A percentile compares a stretch with the other conserved stretches of the same genome.
phyloP scores from a whole-genome alignment of 1,139 yeast genomes.

The Hemisphaericaspora xylofermentans region DNA sequence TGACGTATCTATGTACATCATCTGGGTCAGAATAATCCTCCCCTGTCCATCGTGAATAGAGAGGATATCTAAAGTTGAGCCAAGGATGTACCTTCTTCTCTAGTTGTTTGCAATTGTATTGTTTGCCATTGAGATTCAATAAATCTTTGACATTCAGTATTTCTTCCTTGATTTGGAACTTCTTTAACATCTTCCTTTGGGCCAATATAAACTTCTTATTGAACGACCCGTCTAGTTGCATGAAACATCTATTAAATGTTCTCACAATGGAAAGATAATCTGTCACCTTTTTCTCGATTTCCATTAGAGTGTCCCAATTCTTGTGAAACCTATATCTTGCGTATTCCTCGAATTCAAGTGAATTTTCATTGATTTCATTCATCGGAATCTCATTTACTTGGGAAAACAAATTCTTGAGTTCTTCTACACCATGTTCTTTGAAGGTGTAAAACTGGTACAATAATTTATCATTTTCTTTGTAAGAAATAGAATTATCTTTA shows the following conservation, averaged over 20 bases:
- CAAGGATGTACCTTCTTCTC: constrained; percentile 46
- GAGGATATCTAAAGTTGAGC: constrained; percentile 41
- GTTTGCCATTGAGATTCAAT: constrained; percentile 13
- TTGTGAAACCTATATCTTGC: constrained; percentile 15
- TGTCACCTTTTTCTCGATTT: constrained; percentile 15
- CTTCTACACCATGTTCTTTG: constrained; percentile 15
- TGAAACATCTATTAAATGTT: constrained; percentile 45
- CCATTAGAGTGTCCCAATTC: constrained; percentile 19
- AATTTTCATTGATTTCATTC: constrained; percentile 17
- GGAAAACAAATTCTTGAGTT: constrained; percentile 19
- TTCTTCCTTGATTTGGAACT: constrained; percentile 7
- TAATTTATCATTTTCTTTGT: constrained; percentile 18
- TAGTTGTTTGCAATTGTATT: too few species aligned
- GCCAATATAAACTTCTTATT: constrained; percentile 16
- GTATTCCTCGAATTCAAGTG: constrained; percentile 15
- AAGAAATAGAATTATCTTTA: constrained; percentile 14
- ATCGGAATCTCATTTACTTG: constrained; percentile 14
- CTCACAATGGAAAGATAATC: constrained; percentile 36
- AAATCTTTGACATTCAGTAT: constrained; percentile 12
- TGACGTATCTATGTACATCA: constrained; percentile 26
- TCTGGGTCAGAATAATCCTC: constrained; percentile 11
- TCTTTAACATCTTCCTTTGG: constrained; percentile 8
- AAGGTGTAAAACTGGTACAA: constrained; percentile 15
- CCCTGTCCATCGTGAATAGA: constrained; percentile 15
- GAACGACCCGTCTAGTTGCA: constrained; percentile 18